Evolutionary conservation across 1,284 basidiomycete species (phyloP).

Genomic region (Sanghuangporus baumii): DNA sequence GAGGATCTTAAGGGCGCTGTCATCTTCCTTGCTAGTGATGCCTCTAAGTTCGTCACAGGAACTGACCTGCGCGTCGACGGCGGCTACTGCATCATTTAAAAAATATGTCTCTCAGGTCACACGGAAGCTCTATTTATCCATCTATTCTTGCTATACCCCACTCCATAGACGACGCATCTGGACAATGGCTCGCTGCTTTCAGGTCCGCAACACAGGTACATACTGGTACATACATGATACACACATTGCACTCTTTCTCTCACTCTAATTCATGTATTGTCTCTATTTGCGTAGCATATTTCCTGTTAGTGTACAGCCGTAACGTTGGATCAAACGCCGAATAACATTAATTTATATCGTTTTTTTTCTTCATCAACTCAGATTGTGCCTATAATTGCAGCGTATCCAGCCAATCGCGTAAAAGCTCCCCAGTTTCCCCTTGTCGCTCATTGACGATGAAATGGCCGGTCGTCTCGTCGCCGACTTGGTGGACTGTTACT

Average conservation of each 20-base stretch:
- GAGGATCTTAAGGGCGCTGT: conserved; percentile 78
- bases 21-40: conserved; percentile 82
- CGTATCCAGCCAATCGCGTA: conserved; percentile 19
- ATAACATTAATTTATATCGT: conserved; percentile 2
- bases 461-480: conserved; percentile 24
- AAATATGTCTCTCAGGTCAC: neutral
- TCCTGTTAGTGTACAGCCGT: neutral
- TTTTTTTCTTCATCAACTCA: neutral
- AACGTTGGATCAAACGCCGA: neutral
- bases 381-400: neutral
- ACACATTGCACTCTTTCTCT: neutral
- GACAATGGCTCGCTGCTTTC: neutral
- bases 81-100: conserved; percentile 70
- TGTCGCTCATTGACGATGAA: conserved; percentile 24
- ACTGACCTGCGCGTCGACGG: conserved; percentile 82
- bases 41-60: conserved; percentile 83
- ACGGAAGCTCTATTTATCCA: neutral
- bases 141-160: conserved; percentile 2
- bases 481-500: conserved; percentile 19
- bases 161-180: neutral
- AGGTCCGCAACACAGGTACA: neutral
- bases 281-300: neutral
- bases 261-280: too few relatives aligned
- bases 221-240: neutral
- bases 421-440: conserved; percentile 18